Conservation (phyloP, 768 basidiomycete species). For the Amanita subjunquillea region DNA sequence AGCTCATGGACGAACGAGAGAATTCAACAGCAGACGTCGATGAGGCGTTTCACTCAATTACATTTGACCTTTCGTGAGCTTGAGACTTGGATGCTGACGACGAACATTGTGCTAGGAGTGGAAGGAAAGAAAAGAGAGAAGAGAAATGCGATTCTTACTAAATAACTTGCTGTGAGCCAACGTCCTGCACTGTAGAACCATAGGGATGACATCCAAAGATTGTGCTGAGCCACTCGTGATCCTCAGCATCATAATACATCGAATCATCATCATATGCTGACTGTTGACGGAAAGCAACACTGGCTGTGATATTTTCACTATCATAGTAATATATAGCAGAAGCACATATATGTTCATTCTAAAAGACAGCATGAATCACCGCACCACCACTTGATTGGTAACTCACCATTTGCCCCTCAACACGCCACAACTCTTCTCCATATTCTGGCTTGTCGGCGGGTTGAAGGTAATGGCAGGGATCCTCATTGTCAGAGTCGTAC, state of each 20-base stretch:
- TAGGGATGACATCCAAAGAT: background rate
- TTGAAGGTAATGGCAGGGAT: too few species aligned
- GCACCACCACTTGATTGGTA: too few species aligned
- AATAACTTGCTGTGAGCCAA: conserved; percentile 10
- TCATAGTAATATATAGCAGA: conserved; percentile 13
- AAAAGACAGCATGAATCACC: too few species aligned
- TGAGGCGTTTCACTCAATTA: too few species aligned
- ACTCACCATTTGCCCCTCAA: conserved; percentile 12
- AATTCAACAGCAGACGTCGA: too few species aligned
- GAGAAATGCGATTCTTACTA: too few species aligned
- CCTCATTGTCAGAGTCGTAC: too few species aligned
- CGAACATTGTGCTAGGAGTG: too few species aligned
- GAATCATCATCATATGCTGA: background rate
- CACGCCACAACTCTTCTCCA: conserved; percentile 20
- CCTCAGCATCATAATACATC: background rate
- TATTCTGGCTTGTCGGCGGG: background rate
- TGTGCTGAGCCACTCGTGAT: background rate
- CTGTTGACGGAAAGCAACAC: conserved; percentile 19
- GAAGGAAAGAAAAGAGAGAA: too few species aligned
- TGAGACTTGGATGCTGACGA: too few species aligned
- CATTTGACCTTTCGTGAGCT: too few species aligned
- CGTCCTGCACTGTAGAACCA: conserved; percentile 9
- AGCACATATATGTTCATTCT: conserved; percentile 5
- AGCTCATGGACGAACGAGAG: background rate
- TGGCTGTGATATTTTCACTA: conserved; percentile 20